Conservation (phyloP, 1,139 yeast species). For the Suzukiozyma palmioleophila region DNA sequence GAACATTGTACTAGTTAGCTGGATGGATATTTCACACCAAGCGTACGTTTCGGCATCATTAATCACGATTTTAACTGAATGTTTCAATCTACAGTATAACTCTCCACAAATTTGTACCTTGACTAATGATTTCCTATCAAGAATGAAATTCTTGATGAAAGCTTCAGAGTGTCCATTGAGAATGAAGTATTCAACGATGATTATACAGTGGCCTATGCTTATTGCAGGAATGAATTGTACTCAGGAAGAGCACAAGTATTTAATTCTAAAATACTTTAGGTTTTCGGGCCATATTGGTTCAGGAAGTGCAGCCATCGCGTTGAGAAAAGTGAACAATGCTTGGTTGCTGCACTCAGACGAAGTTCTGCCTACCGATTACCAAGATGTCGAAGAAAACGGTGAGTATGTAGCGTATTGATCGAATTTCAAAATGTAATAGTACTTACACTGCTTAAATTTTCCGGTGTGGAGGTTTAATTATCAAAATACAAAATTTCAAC, state of each 20-base stretch:
- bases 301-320: conserved; percentile 41
- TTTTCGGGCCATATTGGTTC: conserved; percentile 36
- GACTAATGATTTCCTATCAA: conserved; percentile 21
- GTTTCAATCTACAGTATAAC: conserved; percentile 27
- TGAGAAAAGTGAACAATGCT: conserved; percentile 28
- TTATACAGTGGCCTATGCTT: conserved; percentile 55
- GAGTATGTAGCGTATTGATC: conserved; percentile 22
- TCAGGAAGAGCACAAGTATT: conserved; percentile 34
- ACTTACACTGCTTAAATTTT: too few relatives aligned
- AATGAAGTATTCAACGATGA: conserved; percentile 19
- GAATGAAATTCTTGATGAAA: conserved; percentile 19
- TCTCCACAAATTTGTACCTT: conserved; percentile 26
- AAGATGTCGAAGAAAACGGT: conserved; percentile 14
- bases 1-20: conserved; percentile 15
- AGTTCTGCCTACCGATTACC: not conserved
- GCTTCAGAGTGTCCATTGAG: conserved; percentile 16
- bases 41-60: conserved; percentile 25
- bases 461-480: too few relatives aligned
- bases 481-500: too few relatives aligned
- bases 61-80: conserved; percentile 22
- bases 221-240: conserved; percentile 52
- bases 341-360: conserved; percentile 34
- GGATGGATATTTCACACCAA: conserved; percentile 34
- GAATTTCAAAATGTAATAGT: too few relatives aligned
- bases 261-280: conserved; percentile 38